Evolutionary conservation across 2,329 filamentous ascomycete species (phyloP).

Genomic region (Pseudogymnoascus sp.): DNA sequence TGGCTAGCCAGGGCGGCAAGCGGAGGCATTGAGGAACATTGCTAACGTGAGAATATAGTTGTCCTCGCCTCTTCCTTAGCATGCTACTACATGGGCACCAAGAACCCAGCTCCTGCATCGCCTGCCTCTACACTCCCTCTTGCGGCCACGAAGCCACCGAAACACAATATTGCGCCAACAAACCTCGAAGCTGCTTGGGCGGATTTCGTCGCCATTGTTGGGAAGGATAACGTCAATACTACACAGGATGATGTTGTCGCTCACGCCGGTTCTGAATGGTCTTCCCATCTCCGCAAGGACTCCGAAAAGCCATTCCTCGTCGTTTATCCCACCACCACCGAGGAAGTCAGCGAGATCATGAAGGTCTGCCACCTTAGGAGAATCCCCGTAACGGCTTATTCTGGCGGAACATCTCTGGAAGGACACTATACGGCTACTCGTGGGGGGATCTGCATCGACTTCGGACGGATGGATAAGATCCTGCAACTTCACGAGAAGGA

Average conservation of each 20-base stretch:
- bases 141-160: constrained; percentile 40
- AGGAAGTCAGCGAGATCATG: constrained; percentile 81
- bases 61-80: constrained; percentile 22
- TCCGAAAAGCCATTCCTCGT: constrained; percentile 58
- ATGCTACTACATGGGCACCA: constrained; percentile 51
- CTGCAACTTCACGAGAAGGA: constrained; percentile 70
- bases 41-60: constrained; percentile 18
- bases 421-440: constrained; percentile 80
- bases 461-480: constrained; percentile 77
- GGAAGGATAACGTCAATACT: constrained; percentile 59
- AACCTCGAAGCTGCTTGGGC: constrained; percentile 64
- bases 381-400: constrained; percentile 83
- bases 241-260: constrained; percentile 45
- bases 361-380: constrained; percentile 73
- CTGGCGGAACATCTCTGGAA: constrained; percentile 82
- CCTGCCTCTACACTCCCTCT: constrained; percentile 55
- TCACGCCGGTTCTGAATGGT: constrained; percentile 58
- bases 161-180: constrained; percentile 51
- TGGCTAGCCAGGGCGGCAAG: not conserved
- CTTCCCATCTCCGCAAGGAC: constrained; percentile 45
- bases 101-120: constrained; percentile 43
- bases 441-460: constrained; percentile 80
- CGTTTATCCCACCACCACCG: constrained; percentile 68
- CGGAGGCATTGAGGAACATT: not conserved
- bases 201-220: constrained; percentile 59